Conservation (phyloP, 331 rosid genomes). For the Dryas integrifolia region DNA sequence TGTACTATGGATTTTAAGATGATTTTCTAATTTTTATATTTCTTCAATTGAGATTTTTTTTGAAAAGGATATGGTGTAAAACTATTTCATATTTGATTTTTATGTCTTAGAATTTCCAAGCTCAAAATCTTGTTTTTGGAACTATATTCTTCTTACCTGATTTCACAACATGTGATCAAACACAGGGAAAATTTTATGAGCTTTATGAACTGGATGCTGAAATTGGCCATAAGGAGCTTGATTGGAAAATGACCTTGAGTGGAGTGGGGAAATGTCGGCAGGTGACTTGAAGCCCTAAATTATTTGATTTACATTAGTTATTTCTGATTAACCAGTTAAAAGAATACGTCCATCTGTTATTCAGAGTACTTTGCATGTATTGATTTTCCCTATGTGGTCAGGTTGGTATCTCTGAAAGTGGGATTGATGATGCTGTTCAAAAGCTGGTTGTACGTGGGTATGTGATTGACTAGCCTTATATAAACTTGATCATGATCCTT, state of each 20-base stretch:
- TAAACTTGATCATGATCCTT: background rate
- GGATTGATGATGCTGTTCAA: slow-evolving; percentile 90
- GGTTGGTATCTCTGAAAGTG: slow-evolving; percentile 99
- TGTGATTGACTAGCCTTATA: slow-evolving; percentile 34
- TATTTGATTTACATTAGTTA: slow-evolving; percentile 4
- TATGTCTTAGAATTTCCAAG: background rate
- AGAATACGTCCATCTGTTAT: slow-evolving; percentile 4
- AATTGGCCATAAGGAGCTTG: slow-evolving; percentile 96
- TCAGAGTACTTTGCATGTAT: background rate
- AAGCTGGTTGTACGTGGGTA: slow-evolving; percentile 96
- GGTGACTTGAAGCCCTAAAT: slow-evolving; percentile 41
- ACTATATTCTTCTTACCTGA: slow-evolving; percentile 8
- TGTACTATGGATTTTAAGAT: background rate
- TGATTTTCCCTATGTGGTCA: slow-evolving; percentile 27
- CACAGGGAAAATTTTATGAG: slow-evolving; percentile 93
- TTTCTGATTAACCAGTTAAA: slow-evolving; percentile 5
- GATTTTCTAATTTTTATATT: background rate
- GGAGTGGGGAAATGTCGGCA: slow-evolving; percentile 99
- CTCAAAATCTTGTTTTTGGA: slow-evolving; percentile 21
- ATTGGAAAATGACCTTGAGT: slow-evolving; percentile 93
- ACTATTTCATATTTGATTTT: background rate
- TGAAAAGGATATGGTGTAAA: background rate
- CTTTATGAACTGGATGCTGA: slow-evolving; percentile 96
- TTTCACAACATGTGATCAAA: slow-evolving; percentile 20
- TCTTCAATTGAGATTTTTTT: background rate